Base-by-base conservation (phyloP, 2,329 filamentous ascomycete species). In the Saccharata proteae region DNA sequence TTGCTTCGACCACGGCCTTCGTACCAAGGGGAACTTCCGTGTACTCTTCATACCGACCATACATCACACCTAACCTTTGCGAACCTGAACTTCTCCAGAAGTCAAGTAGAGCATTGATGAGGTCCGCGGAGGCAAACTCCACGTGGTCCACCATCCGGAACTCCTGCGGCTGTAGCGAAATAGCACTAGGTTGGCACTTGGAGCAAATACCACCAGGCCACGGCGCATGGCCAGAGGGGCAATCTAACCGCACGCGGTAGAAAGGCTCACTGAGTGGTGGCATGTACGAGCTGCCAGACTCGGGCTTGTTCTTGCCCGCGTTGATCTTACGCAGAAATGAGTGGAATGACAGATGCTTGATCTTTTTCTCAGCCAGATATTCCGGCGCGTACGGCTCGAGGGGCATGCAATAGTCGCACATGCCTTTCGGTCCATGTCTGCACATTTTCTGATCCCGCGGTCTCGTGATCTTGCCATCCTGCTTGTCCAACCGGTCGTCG, bases 401-500 rank as follows among this genome's bases (percentile, higher is more conserved):
- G 0, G 92, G 92, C 74, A 93, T 93, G 62, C 90, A 98, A 59
- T 94, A 92, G 59, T 98, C 90, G 58, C 90, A 98, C 90, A 98
- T 98, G 54, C 90, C 90, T 59, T 93, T 96, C 30, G 80, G 77
- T 2, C 88, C 88, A 54, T 98, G 90, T 39, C 83, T 78, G 62
- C 90, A 98, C 85, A 98, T 90, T 52, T 81, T 82, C 36, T 61
- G 54, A 52, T 93, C 83, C 36, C 69, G 69, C 39, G 71, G 71
- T 39, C 86, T 69, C 13, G 74, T 63, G 30, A 94, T 93, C 62
- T 93, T 98, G 43, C 90, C 90, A 65, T 90, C 79, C 43, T 77
- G 70, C 58, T 74, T 83, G 57, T 98, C 90, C 49, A 98, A 62
- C 34, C 71, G 65, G 51, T 98, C 78, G 51, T 98, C 92, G 7